Base-by-base conservation (phyloP, 2,329 filamentous ascomycete species). In the Rutstroemia sydowiana region DNA sequence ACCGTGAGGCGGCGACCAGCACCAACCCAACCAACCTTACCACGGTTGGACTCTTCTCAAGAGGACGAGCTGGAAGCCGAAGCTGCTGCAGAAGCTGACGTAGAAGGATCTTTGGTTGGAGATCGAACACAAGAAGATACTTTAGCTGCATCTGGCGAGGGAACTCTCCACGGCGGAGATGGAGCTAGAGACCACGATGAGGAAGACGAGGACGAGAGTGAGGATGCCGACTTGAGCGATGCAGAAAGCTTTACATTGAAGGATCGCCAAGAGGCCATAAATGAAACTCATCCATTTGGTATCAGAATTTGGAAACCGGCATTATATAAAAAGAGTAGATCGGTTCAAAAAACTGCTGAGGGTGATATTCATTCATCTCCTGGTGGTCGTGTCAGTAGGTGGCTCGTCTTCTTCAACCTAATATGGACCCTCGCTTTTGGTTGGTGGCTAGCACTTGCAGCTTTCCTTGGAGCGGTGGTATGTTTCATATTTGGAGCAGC, bases 241-340 rank as follows among this genome's bases (percentile, higher is more conserved):
- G 87, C 93, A 1, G 93, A 96, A 71, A 97, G 92, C 72, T 98
- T 98, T 68, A 98, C 93, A 0, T 78, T 98, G 62, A 95, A 95
- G 69, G 93, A 98, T 69, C 83, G 93, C 51, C 93, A 98, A 70
- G 84, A 95, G 67, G 93, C 93, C 59, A 98, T 98, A 75, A 98
- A 98, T 71, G 86, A 95, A 68, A 98, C 93, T 0, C 93, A 98
- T 75, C 93, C 93, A 0, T 98, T 98, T 63, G 93, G 93, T 75
- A 97, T 98, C 66, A 84, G 95, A 67, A 88, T 98, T 57, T 98
- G 93, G 93, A 98, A 98, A 70, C 93, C 93, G 40, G 95, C 93
- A 1, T 70, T 98, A 57, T 98, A 98, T 78, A 98, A 98, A 72
- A 98, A 98, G 70, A 85, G 87, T 62, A 84, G 93, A 52, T 98